Base-by-base conservation (phyloP, 2,329 filamentous ascomycete genomes). In the Alternaria gaisen region DNA sequence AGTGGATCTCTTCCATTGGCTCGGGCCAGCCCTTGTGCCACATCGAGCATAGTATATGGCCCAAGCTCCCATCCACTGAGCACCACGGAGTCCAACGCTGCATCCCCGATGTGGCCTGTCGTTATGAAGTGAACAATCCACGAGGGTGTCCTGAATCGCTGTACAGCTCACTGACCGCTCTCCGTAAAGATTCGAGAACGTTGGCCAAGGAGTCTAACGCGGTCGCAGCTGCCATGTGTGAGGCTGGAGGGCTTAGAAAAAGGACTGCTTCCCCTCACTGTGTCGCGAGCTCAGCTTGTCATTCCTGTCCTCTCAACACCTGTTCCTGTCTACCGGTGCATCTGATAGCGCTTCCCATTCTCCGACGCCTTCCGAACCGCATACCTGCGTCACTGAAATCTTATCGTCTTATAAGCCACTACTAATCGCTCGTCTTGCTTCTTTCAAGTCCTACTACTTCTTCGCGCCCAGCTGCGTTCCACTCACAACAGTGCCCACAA, bases 231-330 rank as follows among this genome's bases (percentile, higher is more conserved):
- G 47, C 46, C 62, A 44, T 32, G 34, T 26, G 28, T 30, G 53
- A 56, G 41, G 58, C 48, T 60, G 41, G 41, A 36, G 20, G 53
- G 53, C 26, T 52, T 60, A 60, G 54, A 60, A 63, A 65, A 65
- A 51, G 44, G 53, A 52, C 46, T 58, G 63, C 60, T 65, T 65
- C 63, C 63, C 63, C 63, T 65, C 63, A 55, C 52, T 42, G 30
- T 56, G 30, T 56, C 50, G 48, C 48, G 34, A 60, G 10, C 40
- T 56, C 42, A 47, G 36, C 48, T 53, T 44, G 24, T 34, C 38
- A 56, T 51, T 42, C 52, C 46, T 56, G 28, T 51, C 53, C 52
- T 44, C 42, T 44, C 47, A 54, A 58, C 38, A 56, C 10, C 54
- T 46, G 47, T 48, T 46, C 53, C 52, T 56, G 30, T 20, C 43